Base-by-base conservation (phyloP, 352 stramenopile genomes). In the Pythium rhizo-oryzae region DNA sequence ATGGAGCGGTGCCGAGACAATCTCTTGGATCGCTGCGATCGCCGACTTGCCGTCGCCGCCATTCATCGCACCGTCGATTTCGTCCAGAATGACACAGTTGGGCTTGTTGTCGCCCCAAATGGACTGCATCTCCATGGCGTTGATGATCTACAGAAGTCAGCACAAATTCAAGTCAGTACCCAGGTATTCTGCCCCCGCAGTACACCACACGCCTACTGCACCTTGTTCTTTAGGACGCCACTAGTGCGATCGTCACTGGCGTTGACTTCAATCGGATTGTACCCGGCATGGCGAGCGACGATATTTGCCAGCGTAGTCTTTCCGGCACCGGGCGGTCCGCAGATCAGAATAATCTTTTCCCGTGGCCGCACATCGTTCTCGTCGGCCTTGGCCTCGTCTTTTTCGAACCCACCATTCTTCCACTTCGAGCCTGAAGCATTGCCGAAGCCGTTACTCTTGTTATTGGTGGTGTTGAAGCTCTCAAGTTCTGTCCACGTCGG, bases 271-370 rank as follows among this genome's bases (percentile, higher is more conserved):
- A 99, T 89, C 0, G 95, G 90, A 51, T 97, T 94, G 81, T 99
- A 99, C 7, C 98, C 98, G n/a, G 93, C 93, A 71, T 99, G 95
- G 37, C 81, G 81, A 9, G 97, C 97, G 21, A 98, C 82, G 51
- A 99, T 97, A 66, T 99, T 97, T 11, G 97, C 98, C 47, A 99
- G 76, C 15, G 97, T 99, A 2, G 96, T 99, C 77, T 99, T 99
- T 18, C 96, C 96, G 0, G 93, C 84, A 51, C 96, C 96, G 16
- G 96, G 93, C 8, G 94, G 91, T 13, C 97, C 97, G 69, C 89
- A 98, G 13, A 99, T 85, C 8, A 99, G 78, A 64, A 99, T 98
- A 25, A 99, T 94, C 66, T 96, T 93, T 56, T 87, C 75, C 0
- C 77, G 66, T 24, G 85, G 85, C 2, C 85, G 82, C 15, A 81